A percentile compares a stretch with the other conserved stretches of the same genome.
Conservation (phyloP, 345 rosid genomes). For the Psidium friedrichsthalianum region DNA sequence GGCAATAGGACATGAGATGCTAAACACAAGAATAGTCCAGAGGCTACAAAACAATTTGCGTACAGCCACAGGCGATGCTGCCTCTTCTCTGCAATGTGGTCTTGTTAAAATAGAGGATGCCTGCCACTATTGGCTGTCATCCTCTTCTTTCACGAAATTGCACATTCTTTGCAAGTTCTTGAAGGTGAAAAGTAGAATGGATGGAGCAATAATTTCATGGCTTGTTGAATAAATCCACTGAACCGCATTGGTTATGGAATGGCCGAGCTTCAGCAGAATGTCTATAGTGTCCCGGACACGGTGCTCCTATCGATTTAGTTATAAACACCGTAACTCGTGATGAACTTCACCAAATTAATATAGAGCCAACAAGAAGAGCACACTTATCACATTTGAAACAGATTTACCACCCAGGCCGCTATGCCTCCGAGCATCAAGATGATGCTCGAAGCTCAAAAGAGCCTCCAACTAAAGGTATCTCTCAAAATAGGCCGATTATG, state of each 20-base stretch:
- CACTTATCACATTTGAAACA: neutral
- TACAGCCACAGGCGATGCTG: no score
- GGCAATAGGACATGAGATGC: neutral
- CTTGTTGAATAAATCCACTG: neutral
- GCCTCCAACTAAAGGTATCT: no score
- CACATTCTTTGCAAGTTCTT: neutral
- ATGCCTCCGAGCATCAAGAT: no score
- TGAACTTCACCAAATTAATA: neutral
- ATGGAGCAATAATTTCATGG: neutral
- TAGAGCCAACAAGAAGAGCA: neutral
- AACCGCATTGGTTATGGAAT: neutral
- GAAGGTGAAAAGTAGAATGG: neutral
- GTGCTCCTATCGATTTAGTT: neutral
- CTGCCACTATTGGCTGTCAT: neutral
- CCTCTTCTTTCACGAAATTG: neutral
- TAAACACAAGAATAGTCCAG: no score
- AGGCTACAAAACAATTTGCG: no score
- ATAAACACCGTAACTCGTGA: neutral
- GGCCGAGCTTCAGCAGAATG: neutral
- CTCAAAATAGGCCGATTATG: accelerated
- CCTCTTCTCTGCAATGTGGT: neutral
- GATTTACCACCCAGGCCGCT: no score
- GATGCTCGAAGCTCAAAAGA: no score
- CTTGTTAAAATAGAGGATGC: neutral
- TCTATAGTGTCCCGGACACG: neutral